Evolutionary conservation across 2,329 filamentous ascomycete species (phyloP).

Genomic region (Sporothrix variecibatus): DNA sequence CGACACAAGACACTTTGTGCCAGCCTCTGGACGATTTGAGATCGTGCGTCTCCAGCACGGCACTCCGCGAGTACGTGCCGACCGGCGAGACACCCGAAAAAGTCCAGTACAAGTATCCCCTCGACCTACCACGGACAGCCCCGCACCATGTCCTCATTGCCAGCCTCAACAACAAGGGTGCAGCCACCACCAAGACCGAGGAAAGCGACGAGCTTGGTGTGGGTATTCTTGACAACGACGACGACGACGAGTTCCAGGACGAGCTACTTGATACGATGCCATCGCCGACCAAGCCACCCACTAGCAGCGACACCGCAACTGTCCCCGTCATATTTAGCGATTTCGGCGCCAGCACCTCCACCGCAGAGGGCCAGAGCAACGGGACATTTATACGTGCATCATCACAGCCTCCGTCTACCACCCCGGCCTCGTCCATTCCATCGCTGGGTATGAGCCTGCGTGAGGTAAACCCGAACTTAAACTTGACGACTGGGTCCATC

Average conservation of each 20-base stretch:
- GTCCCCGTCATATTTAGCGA: conserved; percentile 35
- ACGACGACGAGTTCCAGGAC: conserved; percentile 18
- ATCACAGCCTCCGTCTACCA: conserved; percentile 16
- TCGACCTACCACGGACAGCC: conserved; percentile 72
- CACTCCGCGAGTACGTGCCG: conserved; percentile 75
- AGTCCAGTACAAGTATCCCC: conserved; percentile 77
- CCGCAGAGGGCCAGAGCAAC: conserved; percentile 21
- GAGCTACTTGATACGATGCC: conserved; percentile 27
- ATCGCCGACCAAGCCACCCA: conserved; percentile 39
- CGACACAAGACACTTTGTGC: conserved; percentile 62
- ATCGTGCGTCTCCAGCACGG: conserved; percentile 63
- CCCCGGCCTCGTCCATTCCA: conserved; percentile 15
- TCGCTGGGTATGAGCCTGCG: conserved; percentile 50
- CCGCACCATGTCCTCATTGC: conserved; percentile 47
- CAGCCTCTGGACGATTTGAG: conserved; percentile 72
- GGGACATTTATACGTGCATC: conserved; percentile 7
- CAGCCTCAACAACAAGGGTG: conserved; percentile 39
- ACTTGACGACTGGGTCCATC: conserved; percentile 40
- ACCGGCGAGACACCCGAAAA: conserved; percentile 88
- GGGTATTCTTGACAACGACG: background rate
- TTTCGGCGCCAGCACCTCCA: conserved; percentile 23
- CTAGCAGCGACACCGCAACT: background rate
- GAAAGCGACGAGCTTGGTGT: background rate
- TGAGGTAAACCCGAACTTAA: conserved; percentile 55
- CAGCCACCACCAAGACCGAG: conserved; percentile 25